These are phyloP conservation scores for Vachellia pachyceras DNA, from an alignment of 306 rosid species.

Conservation along the genomic window DNA sequence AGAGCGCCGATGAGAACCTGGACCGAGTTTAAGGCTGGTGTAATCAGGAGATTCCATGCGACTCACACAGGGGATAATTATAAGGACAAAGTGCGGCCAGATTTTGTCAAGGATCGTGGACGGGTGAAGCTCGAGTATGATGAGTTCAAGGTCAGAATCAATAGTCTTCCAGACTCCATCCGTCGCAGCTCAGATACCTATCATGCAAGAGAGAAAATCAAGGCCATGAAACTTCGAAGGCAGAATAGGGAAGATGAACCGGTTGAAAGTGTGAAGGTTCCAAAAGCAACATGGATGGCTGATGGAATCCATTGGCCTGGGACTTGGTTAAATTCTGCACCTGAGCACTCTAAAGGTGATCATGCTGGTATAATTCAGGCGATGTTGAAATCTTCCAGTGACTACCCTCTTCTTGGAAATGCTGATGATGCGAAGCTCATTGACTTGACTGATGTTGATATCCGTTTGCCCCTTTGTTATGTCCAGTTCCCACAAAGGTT, in stretches of 20 bases:
- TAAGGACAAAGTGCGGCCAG: constrained; percentile 70
- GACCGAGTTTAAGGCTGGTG: too few species aligned
- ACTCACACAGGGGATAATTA: too few species aligned
- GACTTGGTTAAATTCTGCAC: constrained; percentile 78
- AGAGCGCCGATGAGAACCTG: too few species aligned
- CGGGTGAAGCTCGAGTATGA: constrained; percentile 96
- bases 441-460: constrained; percentile 76
- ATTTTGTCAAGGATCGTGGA: constrained; percentile 94
- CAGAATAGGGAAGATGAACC: constrained; percentile 80
- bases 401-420: constrained; percentile 79
- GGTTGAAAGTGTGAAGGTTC: constrained; percentile 68
- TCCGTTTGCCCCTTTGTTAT: constrained; percentile 93
- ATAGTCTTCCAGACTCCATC: constrained; percentile 90
- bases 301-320: constrained; percentile 99
- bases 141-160: constrained; percentile 93
- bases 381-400: constrained; percentile 98
- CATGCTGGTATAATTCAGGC: constrained; percentile 99
- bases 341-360: constrained; percentile 87
- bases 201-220: constrained; percentile 95
- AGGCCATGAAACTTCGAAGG: constrained; percentile 87
- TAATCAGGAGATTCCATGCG: too few species aligned
- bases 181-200: constrained; percentile 95
- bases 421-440: constrained; percentile 70
- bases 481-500: constrained; percentile 98
- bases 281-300: constrained; percentile 99